These are phyloP conservation scores for Neospermospora avenae DNA, from an alignment of 2,329 filamentous ascomycete species.

Conservation along the genomic window DNA sequence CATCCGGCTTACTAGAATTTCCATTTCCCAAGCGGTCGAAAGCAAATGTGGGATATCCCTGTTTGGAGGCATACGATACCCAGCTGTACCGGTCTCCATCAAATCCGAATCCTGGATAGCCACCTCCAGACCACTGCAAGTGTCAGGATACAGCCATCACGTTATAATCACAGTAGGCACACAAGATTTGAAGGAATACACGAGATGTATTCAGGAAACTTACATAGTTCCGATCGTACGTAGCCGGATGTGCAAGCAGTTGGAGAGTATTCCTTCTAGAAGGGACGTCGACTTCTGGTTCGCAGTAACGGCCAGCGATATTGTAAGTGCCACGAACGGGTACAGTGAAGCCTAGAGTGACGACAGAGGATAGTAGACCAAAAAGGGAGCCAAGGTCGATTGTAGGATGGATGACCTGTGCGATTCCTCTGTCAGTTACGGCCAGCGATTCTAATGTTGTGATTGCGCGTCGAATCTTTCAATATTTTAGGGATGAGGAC, in stretches of 20 bases:
- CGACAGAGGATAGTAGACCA: conserved; percentile 3
- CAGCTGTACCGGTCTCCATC: conserved; percentile 24
- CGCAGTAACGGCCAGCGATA: conserved; percentile 17
- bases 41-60: conserved; percentile 28
- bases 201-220: too few species aligned
- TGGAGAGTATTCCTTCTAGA: conserved; percentile 15
- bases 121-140: conserved; percentile 21
- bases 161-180: too few species aligned
- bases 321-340: conserved; percentile 9
- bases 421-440: not conserved
- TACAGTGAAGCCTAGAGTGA: conserved; percentile 4
- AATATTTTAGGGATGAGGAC: not conserved
- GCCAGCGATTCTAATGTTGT: not conserved
- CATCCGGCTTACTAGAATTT: conserved; percentile 27
- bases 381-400: conserved; percentile 2
- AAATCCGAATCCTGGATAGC: conserved; percentile 16
- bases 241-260: conserved; percentile 17
- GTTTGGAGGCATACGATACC: conserved; percentile 21
- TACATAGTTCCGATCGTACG: conserved; percentile 20
- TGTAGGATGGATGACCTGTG: conserved; percentile 2
- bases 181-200: too few species aligned
- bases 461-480: not conserved
- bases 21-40: conserved; percentile 30
- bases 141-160: not conserved
- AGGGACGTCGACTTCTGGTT: conserved; percentile 17